Percentiles rank a stretch among this genome's conserved stretches.
Evolutionary conservation across 2,329 filamentous ascomycete genomes (phyloP).

Genomic region (Diaporthe citri): DNA sequence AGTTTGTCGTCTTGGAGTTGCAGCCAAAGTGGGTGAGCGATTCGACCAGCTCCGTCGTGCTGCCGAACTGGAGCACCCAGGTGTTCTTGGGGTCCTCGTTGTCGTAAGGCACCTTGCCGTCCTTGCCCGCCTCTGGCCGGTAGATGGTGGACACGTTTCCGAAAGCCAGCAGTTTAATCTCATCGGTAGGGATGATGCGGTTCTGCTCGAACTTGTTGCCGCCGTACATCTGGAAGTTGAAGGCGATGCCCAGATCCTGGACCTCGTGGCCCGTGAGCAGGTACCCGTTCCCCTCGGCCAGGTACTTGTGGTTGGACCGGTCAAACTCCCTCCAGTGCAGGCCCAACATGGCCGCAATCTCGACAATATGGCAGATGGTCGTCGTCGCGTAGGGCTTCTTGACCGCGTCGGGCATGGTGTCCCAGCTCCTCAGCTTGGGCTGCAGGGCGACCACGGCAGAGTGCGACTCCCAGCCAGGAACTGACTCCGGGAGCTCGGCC

Average conservation of each 20-base stretch:
- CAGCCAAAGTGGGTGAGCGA: constrained; percentile 67
- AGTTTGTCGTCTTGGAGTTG: constrained; percentile 63
- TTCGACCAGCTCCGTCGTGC: constrained; percentile 61
- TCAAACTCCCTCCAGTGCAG: constrained; percentile 72
- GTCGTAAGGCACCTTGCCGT: constrained; percentile 43
- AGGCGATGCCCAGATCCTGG: constrained; percentile 65
- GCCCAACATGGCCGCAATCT: constrained; percentile 66
- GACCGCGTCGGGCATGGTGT: constrained; percentile 62
- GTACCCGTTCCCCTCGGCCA: constrained; percentile 68
- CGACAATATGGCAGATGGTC: constrained; percentile 67
- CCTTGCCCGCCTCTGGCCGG: constrained; percentile 31
- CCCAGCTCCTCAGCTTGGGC: constrained; percentile 60
- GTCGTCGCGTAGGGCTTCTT: constrained; percentile 65
- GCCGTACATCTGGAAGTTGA: constrained; percentile 65
- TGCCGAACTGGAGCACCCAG: constrained; percentile 62
- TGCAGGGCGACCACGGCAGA: constrained; percentile 61
- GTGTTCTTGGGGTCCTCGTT: constrained; percentile 57
- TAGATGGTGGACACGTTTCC: constrained; percentile 68
- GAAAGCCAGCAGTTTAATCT: constrained; percentile 68
- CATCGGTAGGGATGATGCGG: constrained; percentile 65
- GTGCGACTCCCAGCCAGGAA: constrained; percentile 48
- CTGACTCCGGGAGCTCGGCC: constrained; percentile 42
- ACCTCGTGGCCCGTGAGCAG: constrained; percentile 61
- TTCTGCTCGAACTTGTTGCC: constrained; percentile 61
- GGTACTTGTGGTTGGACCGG: constrained; percentile 62